These are phyloP conservation scores for Mycena albidolilacea DNA, from an alignment of 768 basidiomycete genomes.

Conservation along the genomic window DNA sequence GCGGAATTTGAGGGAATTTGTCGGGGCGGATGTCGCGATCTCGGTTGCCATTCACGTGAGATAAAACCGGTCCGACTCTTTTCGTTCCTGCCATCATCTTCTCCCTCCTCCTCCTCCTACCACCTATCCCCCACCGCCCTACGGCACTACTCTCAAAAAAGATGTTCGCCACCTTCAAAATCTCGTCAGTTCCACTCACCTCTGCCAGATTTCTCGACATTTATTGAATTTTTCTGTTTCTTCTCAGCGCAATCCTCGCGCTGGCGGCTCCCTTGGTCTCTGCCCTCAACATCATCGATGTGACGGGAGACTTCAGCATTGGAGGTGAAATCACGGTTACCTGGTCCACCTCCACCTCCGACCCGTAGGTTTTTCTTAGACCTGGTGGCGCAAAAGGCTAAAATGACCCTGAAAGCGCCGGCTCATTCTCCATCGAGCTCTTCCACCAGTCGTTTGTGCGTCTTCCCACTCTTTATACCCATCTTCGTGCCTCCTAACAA, in stretches of 20 bases:
- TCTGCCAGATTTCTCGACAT: background rate
- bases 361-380: conserved; percentile 13
- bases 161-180: conserved; percentile 34
- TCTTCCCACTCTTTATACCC: background rate
- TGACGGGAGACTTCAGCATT: conserved; percentile 29
- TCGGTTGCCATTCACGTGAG: background rate
- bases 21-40: too few species aligned
- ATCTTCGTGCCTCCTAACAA: background rate
- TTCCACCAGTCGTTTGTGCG: conserved; percentile 34
- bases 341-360: conserved; percentile 28
- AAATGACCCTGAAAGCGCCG: conserved; percentile 1
- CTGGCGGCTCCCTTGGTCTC: conserved; percentile 36
- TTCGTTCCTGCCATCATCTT: background rate
- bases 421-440: conserved; percentile 31
- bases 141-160: background rate
- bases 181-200: conserved; percentile 21
- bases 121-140: conserved; percentile 13
- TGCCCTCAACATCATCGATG: conserved; percentile 32
- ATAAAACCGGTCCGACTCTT: background rate
- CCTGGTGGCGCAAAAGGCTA: background rate
- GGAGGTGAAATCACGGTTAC: conserved; percentile 26
- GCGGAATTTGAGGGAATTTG: too few species aligned
- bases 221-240: background rate
- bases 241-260: conserved; percentile 31
- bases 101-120: background rate